Percentiles rank a stretch among this genome's conserved stretches.
phyloP scores from a whole-genome alignment of 768 basidiomycete species.

The Glaciozyma martinii region DNA sequence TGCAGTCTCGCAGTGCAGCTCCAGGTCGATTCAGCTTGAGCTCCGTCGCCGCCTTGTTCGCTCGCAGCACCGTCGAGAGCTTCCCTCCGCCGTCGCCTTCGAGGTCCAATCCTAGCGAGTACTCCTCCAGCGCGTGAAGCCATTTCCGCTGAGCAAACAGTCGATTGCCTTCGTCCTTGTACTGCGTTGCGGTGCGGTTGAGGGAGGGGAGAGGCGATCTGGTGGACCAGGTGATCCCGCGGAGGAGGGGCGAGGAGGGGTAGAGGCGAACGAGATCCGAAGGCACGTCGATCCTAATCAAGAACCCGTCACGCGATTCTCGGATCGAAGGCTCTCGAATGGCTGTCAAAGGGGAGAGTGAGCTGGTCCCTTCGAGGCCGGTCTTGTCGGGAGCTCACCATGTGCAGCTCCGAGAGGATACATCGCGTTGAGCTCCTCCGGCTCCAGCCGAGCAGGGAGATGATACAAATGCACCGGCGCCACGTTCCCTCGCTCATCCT shows the following conservation, averaged over 20 bases:
- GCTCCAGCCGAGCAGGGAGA: background rate
- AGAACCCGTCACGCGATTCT: background rate
- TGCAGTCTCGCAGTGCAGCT: background rate
- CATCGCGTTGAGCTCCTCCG: background rate
- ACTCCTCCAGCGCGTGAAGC: constrained; percentile 11
- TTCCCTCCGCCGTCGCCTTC: background rate
- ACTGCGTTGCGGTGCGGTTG: background rate
- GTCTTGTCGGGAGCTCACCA: constrained; percentile 4
- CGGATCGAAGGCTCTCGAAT: constrained; percentile 17
- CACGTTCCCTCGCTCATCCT: background rate
- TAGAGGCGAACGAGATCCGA: constrained; percentile 14
- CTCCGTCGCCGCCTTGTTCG: constrained; percentile 13
- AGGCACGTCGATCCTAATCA: constrained; percentile 19
- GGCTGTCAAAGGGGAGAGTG: constrained; percentile 1
- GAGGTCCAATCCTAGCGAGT: constrained; percentile 5
- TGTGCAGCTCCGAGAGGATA: constrained; percentile 10
- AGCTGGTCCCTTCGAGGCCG: background rate
- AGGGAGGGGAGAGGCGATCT: background rate
- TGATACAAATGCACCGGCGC: constrained; percentile 7
- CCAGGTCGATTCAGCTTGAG: constrained; percentile 7
- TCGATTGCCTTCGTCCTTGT: constrained; percentile 7
- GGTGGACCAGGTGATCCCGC: background rate
- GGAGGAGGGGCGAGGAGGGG: constrained; percentile 6
- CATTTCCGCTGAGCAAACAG: background rate
- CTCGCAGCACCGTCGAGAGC: background rate